These are phyloP conservation scores for Macroventuria anomochaeta DNA, from an alignment of 2,329 filamentous ascomycete genomes.

Conservation along the genomic window DNA sequence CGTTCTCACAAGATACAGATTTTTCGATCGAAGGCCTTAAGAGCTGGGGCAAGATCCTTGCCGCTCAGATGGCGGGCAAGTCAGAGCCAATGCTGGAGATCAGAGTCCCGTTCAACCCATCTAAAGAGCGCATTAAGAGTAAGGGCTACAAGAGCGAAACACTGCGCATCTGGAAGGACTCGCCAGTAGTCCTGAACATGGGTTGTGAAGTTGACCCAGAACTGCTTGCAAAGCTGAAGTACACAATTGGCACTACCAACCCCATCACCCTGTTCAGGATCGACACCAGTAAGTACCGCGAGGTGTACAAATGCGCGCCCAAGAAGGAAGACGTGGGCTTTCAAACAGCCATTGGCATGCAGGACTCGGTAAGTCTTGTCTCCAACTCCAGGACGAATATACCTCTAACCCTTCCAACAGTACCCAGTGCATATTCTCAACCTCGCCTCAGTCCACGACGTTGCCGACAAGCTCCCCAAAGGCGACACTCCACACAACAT, in stretches of 20 bases:
- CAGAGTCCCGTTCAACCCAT: conserved; percentile 69
- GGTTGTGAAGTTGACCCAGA: conserved; percentile 57
- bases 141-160: conserved; percentile 65
- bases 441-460: conserved; percentile 66
- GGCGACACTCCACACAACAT: conserved; percentile 38
- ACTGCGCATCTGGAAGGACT: conserved; percentile 71
- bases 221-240: conserved; percentile 66
- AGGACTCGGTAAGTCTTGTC: conserved; percentile 65
- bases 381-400: not conserved
- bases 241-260: conserved; percentile 71
- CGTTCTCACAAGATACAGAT: conserved; percentile 52
- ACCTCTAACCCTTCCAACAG: conserved; percentile 46
- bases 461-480: conserved; percentile 63
- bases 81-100: conserved; percentile 68
- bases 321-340: conserved; percentile 65
- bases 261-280: conserved; percentile 72
- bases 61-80: conserved; percentile 44
- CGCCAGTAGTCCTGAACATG: conserved; percentile 56
- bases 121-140: conserved; percentile 61
- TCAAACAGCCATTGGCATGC: conserved; percentile 70
- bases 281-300: conserved; percentile 63
- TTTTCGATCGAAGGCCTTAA: conserved; percentile 43
- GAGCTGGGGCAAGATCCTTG: conserved; percentile 42
- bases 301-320: conserved; percentile 68
- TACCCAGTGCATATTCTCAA: conserved; percentile 75